phyloP scores from a whole-genome alignment of 169 alveolate genomes.

The Eimeria praecox region DNA sequence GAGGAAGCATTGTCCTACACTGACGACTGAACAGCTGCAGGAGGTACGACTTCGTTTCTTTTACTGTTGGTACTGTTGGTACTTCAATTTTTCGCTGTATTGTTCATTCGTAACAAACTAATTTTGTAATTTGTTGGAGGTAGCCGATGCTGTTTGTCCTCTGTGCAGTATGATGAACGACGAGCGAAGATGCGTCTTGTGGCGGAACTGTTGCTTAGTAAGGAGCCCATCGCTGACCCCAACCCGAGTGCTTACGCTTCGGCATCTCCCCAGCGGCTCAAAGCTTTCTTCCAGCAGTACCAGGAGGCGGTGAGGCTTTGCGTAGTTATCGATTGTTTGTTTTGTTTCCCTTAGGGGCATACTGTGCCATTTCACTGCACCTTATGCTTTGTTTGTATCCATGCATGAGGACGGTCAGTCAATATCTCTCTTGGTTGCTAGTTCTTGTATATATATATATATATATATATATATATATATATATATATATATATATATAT shows the following conservation, averaged over 20 bases:
- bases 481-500: too few relatives aligned
- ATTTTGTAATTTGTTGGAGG: background rate
- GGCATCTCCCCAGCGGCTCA: constrained; percentile 82
- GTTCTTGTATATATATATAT: too few relatives aligned
- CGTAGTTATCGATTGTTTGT: background rate
- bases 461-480: too few relatives aligned
- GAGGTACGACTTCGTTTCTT: background rate
- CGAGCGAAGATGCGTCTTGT: constrained; percentile 74
- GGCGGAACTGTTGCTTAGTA: constrained; percentile 42
- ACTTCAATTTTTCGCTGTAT: background rate
- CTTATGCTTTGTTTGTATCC: background rate
- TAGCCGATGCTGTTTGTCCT: background rate
- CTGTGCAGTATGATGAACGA: constrained; percentile 76
- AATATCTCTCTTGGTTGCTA: background rate
- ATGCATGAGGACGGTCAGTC: background rate
- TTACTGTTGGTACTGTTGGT: too few relatives aligned
- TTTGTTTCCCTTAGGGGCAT: background rate
- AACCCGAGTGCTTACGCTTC: constrained; percentile 69
- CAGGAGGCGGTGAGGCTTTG: constrained; percentile 72
- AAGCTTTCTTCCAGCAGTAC: constrained; percentile 79
- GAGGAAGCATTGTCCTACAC: constrained; percentile 78
- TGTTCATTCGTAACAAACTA: background rate
- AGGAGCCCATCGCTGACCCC: constrained; percentile 74
- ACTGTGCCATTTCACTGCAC: background rate
- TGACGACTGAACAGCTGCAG: constrained; percentile 62